phyloP scores from a whole-genome alignment of 140 eudicot genomes.

The Cichorium intybus region DNA sequence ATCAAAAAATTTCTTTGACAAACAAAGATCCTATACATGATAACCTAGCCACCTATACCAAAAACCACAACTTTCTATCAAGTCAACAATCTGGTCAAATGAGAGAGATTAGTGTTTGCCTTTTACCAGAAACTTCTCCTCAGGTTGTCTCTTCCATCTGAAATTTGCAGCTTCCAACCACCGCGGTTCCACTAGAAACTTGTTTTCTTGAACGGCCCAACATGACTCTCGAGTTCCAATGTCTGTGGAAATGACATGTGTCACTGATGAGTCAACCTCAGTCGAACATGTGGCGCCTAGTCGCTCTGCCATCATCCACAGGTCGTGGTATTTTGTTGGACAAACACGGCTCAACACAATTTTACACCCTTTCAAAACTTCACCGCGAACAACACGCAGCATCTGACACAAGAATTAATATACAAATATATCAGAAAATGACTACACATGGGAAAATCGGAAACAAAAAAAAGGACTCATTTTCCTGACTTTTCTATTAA shows the following conservation, averaged over 20 bases:
- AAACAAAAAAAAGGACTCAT: too few species aligned
- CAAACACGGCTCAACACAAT: constrained; percentile 72
- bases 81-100: constrained; percentile 16
- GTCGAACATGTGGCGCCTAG: constrained; percentile 77
- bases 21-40: constrained; percentile 19
- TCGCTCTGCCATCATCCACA: constrained; percentile 79
- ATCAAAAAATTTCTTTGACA: background rate
- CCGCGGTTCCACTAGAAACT: constrained; percentile 65
- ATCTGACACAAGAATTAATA: constrained; percentile 43
- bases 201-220: constrained; percentile 53
- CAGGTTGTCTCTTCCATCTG: constrained; percentile 70
- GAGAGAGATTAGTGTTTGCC: constrained; percentile 14
- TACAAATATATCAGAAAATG: too few species aligned
- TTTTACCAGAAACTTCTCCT: constrained; percentile 60
- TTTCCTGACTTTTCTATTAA: too few species aligned
- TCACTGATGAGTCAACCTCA: constrained; percentile 44
- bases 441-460: too few species aligned
- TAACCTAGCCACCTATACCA: constrained; percentile 14
- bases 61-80: constrained; percentile 13
- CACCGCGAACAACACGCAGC: constrained; percentile 51
- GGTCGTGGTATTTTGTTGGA: constrained; percentile 50
- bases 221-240: constrained; percentile 45
- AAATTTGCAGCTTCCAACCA: constrained; percentile 85
- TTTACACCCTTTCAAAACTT: constrained; percentile 64
- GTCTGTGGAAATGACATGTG: constrained; percentile 49